Evolutionary conservation across 306 rosid genomes (phyloP).

Genomic region (Dryas drummondii): DNA sequence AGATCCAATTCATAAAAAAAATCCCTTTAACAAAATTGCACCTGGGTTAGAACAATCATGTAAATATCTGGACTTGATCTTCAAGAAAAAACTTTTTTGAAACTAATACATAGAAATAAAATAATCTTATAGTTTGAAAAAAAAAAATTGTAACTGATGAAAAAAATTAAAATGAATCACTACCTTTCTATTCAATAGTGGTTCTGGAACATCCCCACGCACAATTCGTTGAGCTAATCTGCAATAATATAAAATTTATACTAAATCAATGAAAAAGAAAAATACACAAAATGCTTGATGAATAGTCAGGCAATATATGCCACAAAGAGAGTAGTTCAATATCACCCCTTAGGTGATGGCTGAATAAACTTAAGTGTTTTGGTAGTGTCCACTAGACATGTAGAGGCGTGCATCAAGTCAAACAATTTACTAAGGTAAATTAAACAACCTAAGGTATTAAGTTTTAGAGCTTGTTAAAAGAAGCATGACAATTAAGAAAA

Average conservation of each 20-base stretch:
- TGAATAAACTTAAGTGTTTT: background rate
- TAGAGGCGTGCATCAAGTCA: background rate
- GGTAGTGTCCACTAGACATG: background rate
- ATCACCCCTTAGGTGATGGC: background rate
- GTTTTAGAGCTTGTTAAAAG: background rate
- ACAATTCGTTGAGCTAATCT: conserved; percentile 97
- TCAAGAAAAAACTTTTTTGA: background rate
- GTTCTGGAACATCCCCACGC: conserved; percentile 98
- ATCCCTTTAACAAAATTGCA: background rate
- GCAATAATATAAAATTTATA: conserved; percentile 15
- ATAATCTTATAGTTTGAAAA: background rate
- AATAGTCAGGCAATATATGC: background rate
- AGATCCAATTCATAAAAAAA: background rate
- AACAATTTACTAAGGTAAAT: background rate
- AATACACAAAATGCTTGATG: background rate
- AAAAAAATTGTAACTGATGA: background rate
- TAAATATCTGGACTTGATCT: background rate
- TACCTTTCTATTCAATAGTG: conserved; percentile 87
- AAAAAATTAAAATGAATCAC: conserved; percentile 1
- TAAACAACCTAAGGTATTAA: background rate
- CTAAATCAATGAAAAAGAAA: background rate
- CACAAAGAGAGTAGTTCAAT: background rate
- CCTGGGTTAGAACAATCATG: background rate
- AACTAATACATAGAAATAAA: background rate
- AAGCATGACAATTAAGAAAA: background rate